phyloP scores from a whole-genome alignment of 345 rosid species.

The Excoecaria cochinchinensis region DNA sequence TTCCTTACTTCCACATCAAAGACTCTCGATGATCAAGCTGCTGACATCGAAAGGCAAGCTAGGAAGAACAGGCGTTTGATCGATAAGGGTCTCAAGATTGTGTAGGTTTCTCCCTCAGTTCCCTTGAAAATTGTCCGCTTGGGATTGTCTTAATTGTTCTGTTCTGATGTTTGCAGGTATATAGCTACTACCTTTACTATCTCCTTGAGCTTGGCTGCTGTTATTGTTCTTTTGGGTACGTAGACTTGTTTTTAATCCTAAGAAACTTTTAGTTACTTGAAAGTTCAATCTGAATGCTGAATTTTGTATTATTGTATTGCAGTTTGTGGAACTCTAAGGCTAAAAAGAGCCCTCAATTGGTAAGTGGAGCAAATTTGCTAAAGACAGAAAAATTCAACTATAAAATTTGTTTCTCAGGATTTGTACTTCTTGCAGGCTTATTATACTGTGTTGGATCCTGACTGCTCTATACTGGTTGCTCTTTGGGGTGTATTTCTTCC shows the following conservation, averaged over 20 bases:
- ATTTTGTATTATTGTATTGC: slow-evolving; percentile 24
- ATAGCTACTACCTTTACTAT: slow-evolving; percentile 40
- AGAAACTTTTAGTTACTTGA: not conserved
- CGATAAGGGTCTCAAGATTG: slow-evolving; percentile 49
- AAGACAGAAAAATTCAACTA: not conserved
- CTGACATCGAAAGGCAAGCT: slow-evolving; percentile 43
- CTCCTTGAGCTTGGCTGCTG: slow-evolving; percentile 47
- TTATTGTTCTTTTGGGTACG: slow-evolving; percentile 53
- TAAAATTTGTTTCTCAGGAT: not conserved
- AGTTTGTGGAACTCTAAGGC: slow-evolving; percentile 50
- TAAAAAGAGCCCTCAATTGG: slow-evolving; percentile 38
- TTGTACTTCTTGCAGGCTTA: slow-evolving; percentile 40
- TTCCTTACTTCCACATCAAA: slow-evolving; percentile 49
- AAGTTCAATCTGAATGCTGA: not conserved
- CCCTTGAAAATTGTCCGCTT: not conserved
- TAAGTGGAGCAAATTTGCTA: slow-evolving; percentile 24
- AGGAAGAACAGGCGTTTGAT: slow-evolving; percentile 50
- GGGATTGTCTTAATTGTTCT: not conserved
- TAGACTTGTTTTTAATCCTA: not conserved
- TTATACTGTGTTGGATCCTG: slow-evolving; percentile 56
- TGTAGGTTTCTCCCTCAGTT: slow-evolving; percentile 28
- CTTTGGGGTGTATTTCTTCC: slow-evolving; percentile 58
- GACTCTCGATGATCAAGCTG: slow-evolving; percentile 43
- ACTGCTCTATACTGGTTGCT: slow-evolving; percentile 58
- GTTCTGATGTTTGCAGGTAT: slow-evolving; percentile 39